phyloP scores from a whole-genome alignment of 2,329 filamentous ascomycete species.

The Nannizzia gypsea region DNA sequence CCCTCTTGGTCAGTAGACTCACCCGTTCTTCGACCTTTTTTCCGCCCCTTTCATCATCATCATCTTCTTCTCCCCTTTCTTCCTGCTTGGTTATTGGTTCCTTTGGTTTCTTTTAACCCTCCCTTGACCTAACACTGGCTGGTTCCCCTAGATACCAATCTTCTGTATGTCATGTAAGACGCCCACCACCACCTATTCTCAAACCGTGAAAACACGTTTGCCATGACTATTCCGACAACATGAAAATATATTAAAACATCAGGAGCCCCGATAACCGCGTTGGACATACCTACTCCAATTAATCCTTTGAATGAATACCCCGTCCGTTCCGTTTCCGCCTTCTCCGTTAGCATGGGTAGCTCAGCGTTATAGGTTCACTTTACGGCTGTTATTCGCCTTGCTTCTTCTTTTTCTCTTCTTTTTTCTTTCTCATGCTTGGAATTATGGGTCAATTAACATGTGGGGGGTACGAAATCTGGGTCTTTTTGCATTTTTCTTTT shows the following conservation, averaged over 20 bases:
- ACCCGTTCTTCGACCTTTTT: not conserved
- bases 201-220: not conserved
- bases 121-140: slow-evolving; percentile 13
- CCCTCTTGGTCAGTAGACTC: slow-evolving; percentile 61
- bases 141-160: slow-evolving; percentile 44
- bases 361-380: not conserved
- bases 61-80: not conserved
- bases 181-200: not conserved
- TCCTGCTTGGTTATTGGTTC: not conserved
- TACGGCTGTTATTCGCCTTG: not conserved
- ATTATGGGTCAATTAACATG: slow-evolving; percentile 3
- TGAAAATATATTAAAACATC: not conserved
- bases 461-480: not conserved
- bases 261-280: not conserved
- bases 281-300: not conserved
- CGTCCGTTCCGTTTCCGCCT: not conserved
- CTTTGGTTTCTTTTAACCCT: not conserved
- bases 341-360: not conserved
- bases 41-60: slow-evolving; percentile 19
- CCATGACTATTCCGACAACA: slow-evolving; percentile 2
- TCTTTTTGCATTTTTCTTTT: not conserved
- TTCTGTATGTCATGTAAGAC: slow-evolving; percentile 55
- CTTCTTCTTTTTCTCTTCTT: not conserved
- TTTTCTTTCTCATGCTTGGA: not conserved
- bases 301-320: not conserved